Percentiles rank a stretch among this genome's conserved stretches.
These are phyloP conservation scores for Amaranthus hypochondriacus DNA, from an alignment of 148 eudicot species.

Conservation along the genomic window DNA sequence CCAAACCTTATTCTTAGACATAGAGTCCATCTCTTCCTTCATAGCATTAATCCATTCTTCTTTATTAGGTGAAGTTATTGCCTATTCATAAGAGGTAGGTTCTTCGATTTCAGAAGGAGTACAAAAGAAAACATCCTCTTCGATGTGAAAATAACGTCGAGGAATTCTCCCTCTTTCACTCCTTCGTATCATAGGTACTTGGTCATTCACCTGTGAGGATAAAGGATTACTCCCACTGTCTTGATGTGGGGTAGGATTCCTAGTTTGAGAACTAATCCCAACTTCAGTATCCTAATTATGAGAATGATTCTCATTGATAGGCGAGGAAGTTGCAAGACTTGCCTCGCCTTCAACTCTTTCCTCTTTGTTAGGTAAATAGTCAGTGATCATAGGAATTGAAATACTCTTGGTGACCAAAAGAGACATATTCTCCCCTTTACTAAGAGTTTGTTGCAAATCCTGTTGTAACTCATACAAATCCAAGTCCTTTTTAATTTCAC, in stretches of 20 bases:
- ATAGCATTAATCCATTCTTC: too few relatives aligned
- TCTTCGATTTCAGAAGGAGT: conserved; percentile 3
- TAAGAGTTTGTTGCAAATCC: too few relatives aligned
- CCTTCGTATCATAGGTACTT: background rate
- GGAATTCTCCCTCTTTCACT: background rate
- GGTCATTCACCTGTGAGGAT: too few relatives aligned
- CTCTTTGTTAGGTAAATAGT: background rate
- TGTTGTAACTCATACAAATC: background rate
- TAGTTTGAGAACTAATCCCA: background rate
- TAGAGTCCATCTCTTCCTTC: too few relatives aligned
- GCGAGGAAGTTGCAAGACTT: too few relatives aligned
- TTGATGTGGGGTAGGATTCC: background rate
- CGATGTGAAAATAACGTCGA: too few relatives aligned
- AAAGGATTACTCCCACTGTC: background rate
- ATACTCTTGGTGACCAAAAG: background rate
- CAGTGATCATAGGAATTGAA: background rate
- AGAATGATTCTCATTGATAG: background rate
- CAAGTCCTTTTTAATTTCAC: too few relatives aligned
- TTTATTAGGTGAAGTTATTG: too few relatives aligned
- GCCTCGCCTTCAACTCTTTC: background rate
- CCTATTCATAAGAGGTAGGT: background rate
- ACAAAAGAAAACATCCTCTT: background rate
- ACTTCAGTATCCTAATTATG: background rate
- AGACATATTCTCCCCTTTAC: background rate
- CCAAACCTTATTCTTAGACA: too few relatives aligned